Percentiles rank a stretch among this genome's conserved stretches.
Evolutionary conservation across 257 asterid species (phyloP).

Genomic region (Solanum gracilifrons): DNA sequence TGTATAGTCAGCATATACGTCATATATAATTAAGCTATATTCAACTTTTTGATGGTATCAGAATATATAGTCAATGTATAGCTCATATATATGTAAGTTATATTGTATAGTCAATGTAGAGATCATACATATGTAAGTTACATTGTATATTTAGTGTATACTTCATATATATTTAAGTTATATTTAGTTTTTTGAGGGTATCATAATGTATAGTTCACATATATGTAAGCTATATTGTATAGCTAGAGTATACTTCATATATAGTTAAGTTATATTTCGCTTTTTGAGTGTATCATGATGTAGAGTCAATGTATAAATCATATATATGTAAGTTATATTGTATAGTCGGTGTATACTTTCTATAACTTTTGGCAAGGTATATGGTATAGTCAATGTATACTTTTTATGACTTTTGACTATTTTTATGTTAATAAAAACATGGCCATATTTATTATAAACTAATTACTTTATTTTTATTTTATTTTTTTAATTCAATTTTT

Average conservation of each 20-base stretch:
- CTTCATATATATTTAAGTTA: too few species aligned
- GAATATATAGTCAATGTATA: not conserved
- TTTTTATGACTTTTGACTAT: not conserved
- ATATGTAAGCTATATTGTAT: not conserved
- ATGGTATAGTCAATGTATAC: not conserved
- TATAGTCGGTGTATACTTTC: not conserved
- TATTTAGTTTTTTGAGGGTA: too few species aligned
- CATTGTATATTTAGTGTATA: too few species aligned
- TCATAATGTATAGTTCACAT: too few species aligned
- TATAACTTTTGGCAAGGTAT: not conserved
- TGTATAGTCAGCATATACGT: not conserved
- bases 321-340: not conserved
- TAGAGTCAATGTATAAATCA: not conserved
- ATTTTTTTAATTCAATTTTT: too few species aligned
- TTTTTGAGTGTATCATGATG: not conserved
- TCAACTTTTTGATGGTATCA: not conserved
- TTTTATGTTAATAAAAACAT: too few species aligned
- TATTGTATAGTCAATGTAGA: not conserved
- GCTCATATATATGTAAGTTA: not conserved
- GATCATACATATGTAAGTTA: not conserved
- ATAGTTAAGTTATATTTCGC: not conserved
- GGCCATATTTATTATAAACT: not conserved
- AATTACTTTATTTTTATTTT: too few species aligned
- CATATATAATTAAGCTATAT: not conserved
- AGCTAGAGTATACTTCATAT: not conserved